These are phyloP conservation scores for Cercospora beticola DNA, from an alignment of 2,329 filamentous ascomycete species.

Conservation along the genomic window DNA sequence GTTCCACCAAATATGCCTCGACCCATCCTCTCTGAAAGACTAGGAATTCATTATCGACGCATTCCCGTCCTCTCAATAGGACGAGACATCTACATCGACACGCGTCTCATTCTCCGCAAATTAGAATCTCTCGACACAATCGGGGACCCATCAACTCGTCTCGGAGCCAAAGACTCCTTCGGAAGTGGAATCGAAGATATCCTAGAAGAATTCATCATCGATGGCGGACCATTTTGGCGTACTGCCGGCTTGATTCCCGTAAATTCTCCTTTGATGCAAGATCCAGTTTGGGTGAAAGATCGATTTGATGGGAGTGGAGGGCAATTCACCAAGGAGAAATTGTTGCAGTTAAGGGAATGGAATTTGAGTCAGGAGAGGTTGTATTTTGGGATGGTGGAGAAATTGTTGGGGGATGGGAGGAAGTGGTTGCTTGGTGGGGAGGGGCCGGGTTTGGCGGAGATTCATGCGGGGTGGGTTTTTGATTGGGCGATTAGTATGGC, in stretches of 20 bases:
- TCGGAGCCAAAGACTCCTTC: slow-evolving; percentile 17
- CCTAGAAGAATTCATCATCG: slow-evolving; percentile 24
- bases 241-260: slow-evolving; percentile 20
- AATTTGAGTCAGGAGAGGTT: slow-evolving; percentile 23
- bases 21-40: slow-evolving; percentile 17
- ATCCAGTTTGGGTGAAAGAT: slow-evolving; percentile 25
- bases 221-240: slow-evolving; percentile 23
- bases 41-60: slow-evolving; percentile 28
- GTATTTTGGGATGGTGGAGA: slow-evolving; percentile 26
- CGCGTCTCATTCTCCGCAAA: slow-evolving; percentile 23
- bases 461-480: slow-evolving; percentile 24
- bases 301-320: slow-evolving; percentile 21
- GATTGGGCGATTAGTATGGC: slow-evolving; percentile 23
- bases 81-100: slow-evolving; percentile 29
- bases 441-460: slow-evolving; percentile 23
- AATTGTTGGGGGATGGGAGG: slow-evolving; percentile 26
- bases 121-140: slow-evolving; percentile 18
- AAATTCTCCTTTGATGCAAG: slow-evolving; percentile 15
- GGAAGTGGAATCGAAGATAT: slow-evolving; percentile 21
- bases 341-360: slow-evolving; percentile 16
- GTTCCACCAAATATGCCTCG: slow-evolving; percentile 26
- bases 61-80: slow-evolving; percentile 30
- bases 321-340: slow-evolving; percentile 15
- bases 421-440: slow-evolving; percentile 23
- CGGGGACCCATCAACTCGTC: slow-evolving; percentile 7